These are phyloP conservation scores for Boletus rufocinnamomeus DNA, from an alignment of 768 basidiomycete species.

Conservation along the genomic window DNA sequence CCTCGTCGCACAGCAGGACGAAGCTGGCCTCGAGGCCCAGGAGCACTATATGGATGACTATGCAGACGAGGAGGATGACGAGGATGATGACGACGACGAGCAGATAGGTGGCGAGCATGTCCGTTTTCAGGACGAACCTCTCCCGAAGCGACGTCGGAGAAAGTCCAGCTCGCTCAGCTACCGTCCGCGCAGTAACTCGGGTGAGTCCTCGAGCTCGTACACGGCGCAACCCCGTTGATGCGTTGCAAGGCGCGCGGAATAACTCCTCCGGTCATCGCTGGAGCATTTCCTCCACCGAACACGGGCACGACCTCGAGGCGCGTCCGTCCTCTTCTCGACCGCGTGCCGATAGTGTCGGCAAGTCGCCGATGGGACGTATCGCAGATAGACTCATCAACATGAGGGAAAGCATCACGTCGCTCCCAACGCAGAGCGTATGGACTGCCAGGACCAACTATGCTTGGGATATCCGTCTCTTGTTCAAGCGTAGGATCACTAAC, in stretches of 20 bases:
- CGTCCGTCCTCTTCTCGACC: slow-evolving; percentile 24
- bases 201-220: slow-evolving; percentile 6
- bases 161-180: slow-evolving; percentile 34
- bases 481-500: slow-evolving; percentile 85
- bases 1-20: slow-evolving; percentile 60
- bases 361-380: slow-evolving; percentile 41
- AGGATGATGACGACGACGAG: slow-evolving; percentile 52
- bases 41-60: slow-evolving; percentile 53
- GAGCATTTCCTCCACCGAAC: slow-evolving; percentile 55
- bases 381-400: slow-evolving; percentile 53
- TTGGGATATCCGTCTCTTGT: slow-evolving; percentile 77
- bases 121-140: slow-evolving; percentile 29
- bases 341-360: slow-evolving; percentile 27
- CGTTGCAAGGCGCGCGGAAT: slow-evolving; percentile 15
- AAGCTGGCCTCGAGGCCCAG: slow-evolving; percentile 50
- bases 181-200: slow-evolving; percentile 28
- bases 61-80: slow-evolving; percentile 57
- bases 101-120: slow-evolving; percentile 28
- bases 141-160: slow-evolving; percentile 38
- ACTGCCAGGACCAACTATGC: slow-evolving; percentile 78
- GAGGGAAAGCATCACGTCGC: slow-evolving; percentile 51
- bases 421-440: slow-evolving; percentile 65
- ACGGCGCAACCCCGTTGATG: background rate
- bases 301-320: slow-evolving; percentile 37
- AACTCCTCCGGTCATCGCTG: slow-evolving; percentile 19